Evolutionary conservation across 257 asterid species (phyloP).

Genomic region (Solanum etuberosum): DNA sequence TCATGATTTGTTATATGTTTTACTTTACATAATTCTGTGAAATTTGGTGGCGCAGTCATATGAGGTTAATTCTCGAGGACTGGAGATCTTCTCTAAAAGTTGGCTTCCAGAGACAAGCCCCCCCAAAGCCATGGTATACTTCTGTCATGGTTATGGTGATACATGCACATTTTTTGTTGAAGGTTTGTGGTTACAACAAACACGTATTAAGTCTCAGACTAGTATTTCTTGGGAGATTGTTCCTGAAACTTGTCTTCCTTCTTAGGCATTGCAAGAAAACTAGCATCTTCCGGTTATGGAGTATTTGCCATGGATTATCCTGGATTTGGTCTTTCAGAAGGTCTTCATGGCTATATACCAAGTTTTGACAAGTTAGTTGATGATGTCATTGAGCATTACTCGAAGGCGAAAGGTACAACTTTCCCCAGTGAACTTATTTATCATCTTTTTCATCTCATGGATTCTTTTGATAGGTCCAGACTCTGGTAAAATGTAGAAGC

Average conservation of each 20-base stretch:
- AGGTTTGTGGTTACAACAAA: constrained; percentile 31
- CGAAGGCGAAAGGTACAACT: constrained; percentile 31
- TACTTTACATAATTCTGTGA: background rate
- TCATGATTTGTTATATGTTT: background rate
- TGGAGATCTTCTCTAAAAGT: constrained; percentile 26
- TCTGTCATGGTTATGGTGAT: constrained; percentile 69
- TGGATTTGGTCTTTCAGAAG: constrained; percentile 66
- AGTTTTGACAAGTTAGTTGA: constrained; percentile 48
- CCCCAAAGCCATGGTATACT: constrained; percentile 32
- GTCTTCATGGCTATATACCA: constrained; percentile 40
- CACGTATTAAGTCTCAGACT: background rate
- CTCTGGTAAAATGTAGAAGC: background rate
- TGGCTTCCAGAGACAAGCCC: constrained; percentile 27
- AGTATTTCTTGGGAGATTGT: constrained; percentile 9
- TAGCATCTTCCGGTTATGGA: constrained; percentile 11
- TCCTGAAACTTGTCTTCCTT: constrained; percentile 21
- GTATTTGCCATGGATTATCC: constrained; percentile 23
- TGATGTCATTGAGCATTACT: constrained; percentile 45
- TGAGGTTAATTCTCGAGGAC: constrained; percentile 26
- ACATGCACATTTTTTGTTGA: constrained; percentile 21
- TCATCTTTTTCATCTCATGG: background rate
- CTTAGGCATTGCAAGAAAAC: constrained; percentile 38
- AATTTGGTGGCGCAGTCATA: constrained; percentile 17
- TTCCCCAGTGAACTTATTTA: background rate
- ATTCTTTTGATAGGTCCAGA: background rate